A percentile compares a stretch with the other conserved stretches of the same genome.
Conservation (phyloP, 495 filamentous ascomycete species). For the Penicillium paxilli region DNA sequence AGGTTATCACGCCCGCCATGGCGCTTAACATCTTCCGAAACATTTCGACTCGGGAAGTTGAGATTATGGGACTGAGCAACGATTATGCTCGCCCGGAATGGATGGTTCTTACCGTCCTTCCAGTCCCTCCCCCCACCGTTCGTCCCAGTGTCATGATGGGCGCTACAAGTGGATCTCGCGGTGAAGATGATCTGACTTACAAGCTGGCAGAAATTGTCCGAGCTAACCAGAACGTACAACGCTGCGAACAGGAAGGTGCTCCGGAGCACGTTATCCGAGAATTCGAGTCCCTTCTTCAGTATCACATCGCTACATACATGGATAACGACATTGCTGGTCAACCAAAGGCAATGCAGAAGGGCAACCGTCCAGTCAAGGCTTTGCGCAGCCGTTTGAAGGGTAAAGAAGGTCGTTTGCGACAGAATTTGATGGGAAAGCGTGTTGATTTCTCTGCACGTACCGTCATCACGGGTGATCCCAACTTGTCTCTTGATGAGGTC, state of each 20-base stretch:
- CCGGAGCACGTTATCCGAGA: constrained; percentile 86
- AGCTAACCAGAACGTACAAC: constrained; percentile 89
- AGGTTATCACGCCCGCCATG: constrained; percentile 76
- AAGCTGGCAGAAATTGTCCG: constrained; percentile 98
- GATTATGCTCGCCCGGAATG: constrained; percentile 95
- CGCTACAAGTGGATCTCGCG: constrained; percentile 79
- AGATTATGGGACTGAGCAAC: constrained; percentile 84
- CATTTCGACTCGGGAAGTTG: constrained; percentile 76
- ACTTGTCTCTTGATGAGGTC: constrained; percentile 92
- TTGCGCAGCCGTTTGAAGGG: constrained; percentile 96
- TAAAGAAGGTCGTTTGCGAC: constrained; percentile 95
- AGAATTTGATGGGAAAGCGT: constrained; percentile 99
- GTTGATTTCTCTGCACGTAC: constrained; percentile 99
- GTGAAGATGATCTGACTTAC: constrained; percentile 98
- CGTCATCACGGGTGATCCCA: constrained; percentile 97
- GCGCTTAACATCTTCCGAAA: constrained; percentile 82
- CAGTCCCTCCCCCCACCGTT: constrained; percentile 93
- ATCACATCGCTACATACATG: constrained; percentile 98
- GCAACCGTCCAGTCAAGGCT: constrained; percentile 91
- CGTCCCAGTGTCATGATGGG: constrained; percentile 93
- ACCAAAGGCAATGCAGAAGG: constrained; percentile 94
- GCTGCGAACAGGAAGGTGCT: constrained; percentile 84
- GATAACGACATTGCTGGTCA: constrained; percentile 98
- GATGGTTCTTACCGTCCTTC: constrained; percentile 95
- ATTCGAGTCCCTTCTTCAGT: constrained; percentile 91